Conservation (phyloP, 2,329 filamentous ascomycete genomes). For the Verticillium isaacii region DNA sequence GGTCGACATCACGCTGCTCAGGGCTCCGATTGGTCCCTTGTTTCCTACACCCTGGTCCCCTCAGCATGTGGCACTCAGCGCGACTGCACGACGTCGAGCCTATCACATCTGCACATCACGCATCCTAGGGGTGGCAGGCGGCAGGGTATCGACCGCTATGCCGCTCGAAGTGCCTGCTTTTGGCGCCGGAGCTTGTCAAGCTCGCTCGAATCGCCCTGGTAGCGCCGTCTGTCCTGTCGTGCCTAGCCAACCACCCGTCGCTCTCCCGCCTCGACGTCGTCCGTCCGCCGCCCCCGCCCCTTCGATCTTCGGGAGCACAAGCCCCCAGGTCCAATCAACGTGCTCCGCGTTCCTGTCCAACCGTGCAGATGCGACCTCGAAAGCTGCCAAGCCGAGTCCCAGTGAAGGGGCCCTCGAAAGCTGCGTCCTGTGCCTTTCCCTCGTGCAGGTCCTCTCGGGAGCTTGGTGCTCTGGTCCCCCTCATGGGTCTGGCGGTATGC, state of each 20-base stretch:
- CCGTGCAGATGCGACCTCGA: not conserved
- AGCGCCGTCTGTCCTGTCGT: conserved; percentile 24
- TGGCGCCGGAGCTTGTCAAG: not conserved
- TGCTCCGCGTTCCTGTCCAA: not conserved
- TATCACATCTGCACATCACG: conserved; percentile 22
- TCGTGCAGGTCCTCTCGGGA: not conserved
- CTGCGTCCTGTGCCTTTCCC: not conserved
- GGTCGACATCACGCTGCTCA: conserved; percentile 30
- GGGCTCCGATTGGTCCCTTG: conserved; percentile 28
- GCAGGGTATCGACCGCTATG: conserved; percentile 11
- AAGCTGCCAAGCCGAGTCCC: not conserved
- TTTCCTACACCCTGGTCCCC: conserved; percentile 16
- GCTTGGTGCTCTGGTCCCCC: not conserved
- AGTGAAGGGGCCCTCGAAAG: not conserved
- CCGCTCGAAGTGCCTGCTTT: conserved; percentile 6
- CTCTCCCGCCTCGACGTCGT: not conserved
- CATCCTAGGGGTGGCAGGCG: conserved; percentile 13
- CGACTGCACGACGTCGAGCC: conserved; percentile 7
- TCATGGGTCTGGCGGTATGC: not conserved
- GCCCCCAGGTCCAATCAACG: conserved; percentile 4
- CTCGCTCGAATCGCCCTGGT: conserved; percentile 4
- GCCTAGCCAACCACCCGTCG: conserved; percentile 9
- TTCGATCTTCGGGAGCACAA: not conserved
- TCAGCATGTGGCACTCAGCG: conserved; percentile 11
- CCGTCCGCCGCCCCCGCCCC: not conserved